These are phyloP conservation scores for Pichia deserticola DNA, from an alignment of 805 yeast species.

Conservation along the genomic window DNA sequence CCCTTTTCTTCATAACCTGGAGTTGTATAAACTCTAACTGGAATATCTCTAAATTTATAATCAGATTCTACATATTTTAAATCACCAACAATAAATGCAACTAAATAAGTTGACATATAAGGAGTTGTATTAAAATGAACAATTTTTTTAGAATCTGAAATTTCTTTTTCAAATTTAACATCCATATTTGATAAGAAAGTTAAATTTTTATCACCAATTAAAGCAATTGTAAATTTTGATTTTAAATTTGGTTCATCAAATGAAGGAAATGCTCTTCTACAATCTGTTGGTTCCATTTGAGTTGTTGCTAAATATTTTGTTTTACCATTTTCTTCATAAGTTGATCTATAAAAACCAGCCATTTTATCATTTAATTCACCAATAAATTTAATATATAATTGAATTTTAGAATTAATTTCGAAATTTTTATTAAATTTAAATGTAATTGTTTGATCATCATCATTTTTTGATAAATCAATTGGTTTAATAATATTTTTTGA, in stretches of 20 bases:
- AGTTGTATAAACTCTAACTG: constrained; percentile 49
- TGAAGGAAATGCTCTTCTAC: constrained; percentile 53
- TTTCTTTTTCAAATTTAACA: constrained; percentile 19
- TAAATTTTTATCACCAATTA: constrained; percentile 31
- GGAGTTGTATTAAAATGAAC: constrained; percentile 43
- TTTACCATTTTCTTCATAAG: constrained; percentile 37
- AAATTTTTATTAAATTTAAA: constrained; percentile 43
- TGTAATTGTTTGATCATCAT: constrained; percentile 56
- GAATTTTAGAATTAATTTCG: constrained; percentile 25
- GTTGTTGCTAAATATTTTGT: constrained; percentile 45
- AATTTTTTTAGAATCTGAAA: constrained; percentile 15
- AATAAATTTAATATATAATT: constrained; percentile 31
- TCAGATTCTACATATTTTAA: constrained; percentile 44
- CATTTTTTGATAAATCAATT: constrained; percentile 26
- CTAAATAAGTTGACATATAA: constrained; percentile 46
- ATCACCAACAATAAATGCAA: constrained; percentile 55
- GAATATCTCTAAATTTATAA: constrained; percentile 39
- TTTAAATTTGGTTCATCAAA: constrained; percentile 51
- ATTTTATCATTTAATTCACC: constrained; percentile 46
- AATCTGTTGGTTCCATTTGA: constrained; percentile 56
- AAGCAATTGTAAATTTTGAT: constrained; percentile 46
- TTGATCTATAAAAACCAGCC: constrained; percentile 52
- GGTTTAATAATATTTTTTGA: constrained; percentile 18
- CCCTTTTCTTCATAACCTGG: constrained; percentile 42
- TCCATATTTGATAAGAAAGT: constrained; percentile 46